Base-by-base conservation (phyloP, 768 basidiomycete species). In the Mycena capillaripes region DNA sequence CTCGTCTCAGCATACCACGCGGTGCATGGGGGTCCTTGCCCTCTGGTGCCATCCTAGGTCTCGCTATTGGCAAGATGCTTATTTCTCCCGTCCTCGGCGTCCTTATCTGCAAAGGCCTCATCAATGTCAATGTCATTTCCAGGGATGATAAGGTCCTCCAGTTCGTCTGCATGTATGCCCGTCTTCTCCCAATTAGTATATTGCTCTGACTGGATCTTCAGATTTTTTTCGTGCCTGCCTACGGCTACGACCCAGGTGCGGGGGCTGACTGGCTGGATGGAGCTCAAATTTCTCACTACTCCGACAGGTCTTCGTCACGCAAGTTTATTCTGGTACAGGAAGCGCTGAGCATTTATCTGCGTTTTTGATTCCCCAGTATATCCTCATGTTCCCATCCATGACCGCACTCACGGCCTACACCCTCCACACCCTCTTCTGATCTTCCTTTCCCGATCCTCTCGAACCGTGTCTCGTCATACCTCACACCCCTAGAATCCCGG, bases 321-420 rank as follows among this genome's bases (percentile, higher is more conserved):
- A 93, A 75, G 87, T 91, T 11, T 89, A 91, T 76, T 92, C 90
- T 55, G 90, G 89, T 2, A 91, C 90, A 1, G 92, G 93, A 30
- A 85, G 82, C 32, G 89, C 91, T 7, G 90, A 91, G 57, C 87
- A 92, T 74, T 80, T 93, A 5, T 84, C 90, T 1, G 84, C 88
- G 7, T 92, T 92, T 76, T 82, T 93, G 55, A 89, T 93, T 40
- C 91, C 90, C 16, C 92, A 89, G 73, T 89, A 89, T 75, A 80
- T 87, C 52, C 74, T 89, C 29, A 88, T 89, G 87, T 82, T 88
- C 61, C 72, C 86, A 38, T 82, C 86, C 2, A 88, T 89, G 86
- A 87, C 87, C 0, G 85, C 82, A 19, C 78, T 88, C 32, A 88
- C 84, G 12, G 87, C 86, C 1, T 89, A 86, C 71, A 80, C 84